Base-by-base conservation (phyloP, 306 rosid species). In the Rosa persica region DNA sequence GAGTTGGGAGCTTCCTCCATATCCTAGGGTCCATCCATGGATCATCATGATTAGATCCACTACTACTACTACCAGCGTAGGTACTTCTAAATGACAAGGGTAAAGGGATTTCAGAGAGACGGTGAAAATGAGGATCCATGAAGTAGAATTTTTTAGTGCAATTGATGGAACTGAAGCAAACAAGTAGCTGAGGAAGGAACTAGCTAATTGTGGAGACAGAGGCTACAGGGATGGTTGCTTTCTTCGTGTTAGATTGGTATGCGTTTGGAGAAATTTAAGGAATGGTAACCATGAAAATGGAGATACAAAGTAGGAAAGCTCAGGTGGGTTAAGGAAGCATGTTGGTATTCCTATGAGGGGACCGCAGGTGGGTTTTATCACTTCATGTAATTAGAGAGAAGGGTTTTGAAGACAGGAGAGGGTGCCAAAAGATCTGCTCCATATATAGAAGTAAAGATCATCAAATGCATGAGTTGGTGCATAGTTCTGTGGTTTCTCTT, bases 1-100 rank as follows among this genome's bases (percentile, higher is more conserved):
- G 84, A 62, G 82, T 89, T 4, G 99, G 99, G 66, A 95, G 94
- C 60, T 88, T 89, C 30, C 93, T 86, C 99, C 99, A 95, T 62
- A 95, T 91, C 73, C 91, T 89, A 72, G 81, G 65, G 72, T 95
- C 92, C 99, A 95, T 95, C 87, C 85, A 86, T 7, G 76, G 78
- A 76, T 42, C 76, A 73, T 25, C 34, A 10, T 11, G 17, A 60
- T 40, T 67, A 49, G 39, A 73, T 60, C 55, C 70, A 27, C 30
- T 66, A 57, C 51, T 80, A 51, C 67, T 74, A 38, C 77, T n/a
- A 2, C 57, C 77, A 12, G 88, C 80, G 73, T 87, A 87, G 40
- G 88, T 82, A 83, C 87, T 34, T 82, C 86, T 36, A 23, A 36
- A 91, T 43, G 91, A 64, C 75, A 91, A 88, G 40, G 96, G 93